phyloP scores from a whole-genome alignment of 768 basidiomycete genomes.

The Lactifluus volemus region DNA sequence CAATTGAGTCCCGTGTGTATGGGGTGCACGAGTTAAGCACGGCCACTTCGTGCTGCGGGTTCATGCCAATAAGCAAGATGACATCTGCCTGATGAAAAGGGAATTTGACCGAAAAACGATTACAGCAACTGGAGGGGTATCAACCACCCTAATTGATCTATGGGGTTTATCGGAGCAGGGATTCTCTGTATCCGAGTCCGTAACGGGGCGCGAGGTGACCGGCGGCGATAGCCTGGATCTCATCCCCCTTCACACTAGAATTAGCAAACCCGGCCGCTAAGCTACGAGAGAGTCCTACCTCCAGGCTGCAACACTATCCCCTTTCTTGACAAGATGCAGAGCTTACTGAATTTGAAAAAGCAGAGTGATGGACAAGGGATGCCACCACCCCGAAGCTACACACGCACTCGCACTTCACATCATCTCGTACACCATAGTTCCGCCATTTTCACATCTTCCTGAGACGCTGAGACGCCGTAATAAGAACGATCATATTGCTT shows the following conservation, averaged over 20 bases:
- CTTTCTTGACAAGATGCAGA: slow-evolving; percentile 77
- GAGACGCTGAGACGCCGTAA: not conserved
- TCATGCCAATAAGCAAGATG: slow-evolving; percentile 90
- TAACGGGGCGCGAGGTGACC: slow-evolving; percentile 82
- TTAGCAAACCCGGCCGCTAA: slow-evolving; percentile 69
- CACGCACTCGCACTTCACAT: not conserved
- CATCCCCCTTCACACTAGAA: slow-evolving; percentile 83
- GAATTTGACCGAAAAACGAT: slow-evolving; percentile 94
- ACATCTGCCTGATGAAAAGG: slow-evolving; percentile 93
- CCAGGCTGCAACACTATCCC: slow-evolving; percentile 78
- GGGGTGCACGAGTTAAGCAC: slow-evolving; percentile 96
- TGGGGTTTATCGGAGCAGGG: slow-evolving; percentile 92
- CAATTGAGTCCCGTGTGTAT: slow-evolving; percentile 76
- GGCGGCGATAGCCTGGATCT: slow-evolving; percentile 94
- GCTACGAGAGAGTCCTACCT: slow-evolving; percentile 87
- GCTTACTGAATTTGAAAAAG: too few relatives aligned
- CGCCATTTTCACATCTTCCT: not conserved
- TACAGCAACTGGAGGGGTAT: slow-evolving; percentile 61
- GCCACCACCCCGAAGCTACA: too few relatives aligned
- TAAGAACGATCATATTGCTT: not conserved
- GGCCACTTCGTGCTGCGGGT: slow-evolving; percentile 94
- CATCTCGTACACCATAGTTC: not conserved
- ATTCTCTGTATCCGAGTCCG: slow-evolving; percentile 95
- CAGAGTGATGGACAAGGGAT: too few relatives aligned
- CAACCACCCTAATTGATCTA: slow-evolving; percentile 67